These are phyloP conservation scores for Skeletonema marinoi DNA, from an alignment of 108 stramenopile species.

Conservation along the genomic window DNA sequence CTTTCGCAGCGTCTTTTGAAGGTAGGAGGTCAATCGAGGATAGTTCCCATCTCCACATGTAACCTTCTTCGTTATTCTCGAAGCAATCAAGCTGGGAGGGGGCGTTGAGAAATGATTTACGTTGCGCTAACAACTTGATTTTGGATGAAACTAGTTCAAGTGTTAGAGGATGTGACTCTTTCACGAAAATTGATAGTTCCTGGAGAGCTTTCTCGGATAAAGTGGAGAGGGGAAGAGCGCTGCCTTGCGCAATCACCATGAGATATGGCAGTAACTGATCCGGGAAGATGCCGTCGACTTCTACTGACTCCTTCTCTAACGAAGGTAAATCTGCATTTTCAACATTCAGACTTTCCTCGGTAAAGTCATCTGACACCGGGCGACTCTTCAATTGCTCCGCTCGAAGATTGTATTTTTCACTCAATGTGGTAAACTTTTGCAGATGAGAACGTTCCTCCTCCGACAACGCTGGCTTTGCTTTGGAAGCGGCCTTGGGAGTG, in stretches of 20 bases:
- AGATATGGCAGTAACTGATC: slow-evolving; percentile 52
- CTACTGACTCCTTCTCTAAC: slow-evolving; percentile 24
- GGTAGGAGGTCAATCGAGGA: slow-evolving; percentile 65
- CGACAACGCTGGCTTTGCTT: slow-evolving; percentile 1
- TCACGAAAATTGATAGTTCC: slow-evolving; percentile 34
- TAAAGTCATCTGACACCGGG: slow-evolving; percentile 33
- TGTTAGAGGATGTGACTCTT: slow-evolving; percentile 33
- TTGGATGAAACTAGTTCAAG: slow-evolving; percentile 57
- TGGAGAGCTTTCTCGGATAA: slow-evolving; percentile 42
- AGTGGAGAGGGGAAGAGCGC: slow-evolving; percentile 54
- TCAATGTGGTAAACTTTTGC: slow-evolving; percentile 10
- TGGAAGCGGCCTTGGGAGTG: not conserved
- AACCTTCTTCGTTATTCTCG: slow-evolving; percentile 41
- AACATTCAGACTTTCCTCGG: slow-evolving; percentile 24
- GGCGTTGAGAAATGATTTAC: slow-evolving; percentile 57
- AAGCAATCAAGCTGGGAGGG: slow-evolving; percentile 43
- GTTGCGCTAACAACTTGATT: slow-evolving; percentile 68
- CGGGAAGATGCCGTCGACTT: slow-evolving; percentile 54
- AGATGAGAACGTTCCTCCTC: slow-evolving; percentile 25
- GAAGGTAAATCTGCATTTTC: slow-evolving; percentile 18
- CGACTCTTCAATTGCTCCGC: slow-evolving; percentile 29
- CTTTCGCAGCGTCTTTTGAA: slow-evolving; percentile 34
- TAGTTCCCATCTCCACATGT: slow-evolving; percentile 85
- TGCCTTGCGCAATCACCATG: slow-evolving; percentile 60
- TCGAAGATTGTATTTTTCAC: slow-evolving; percentile 34